Percentiles rank a stretch among this genome's conserved stretches.
Conservation (phyloP, 75 land plant genomes). For the Adiantum capillusveneris region DNA sequence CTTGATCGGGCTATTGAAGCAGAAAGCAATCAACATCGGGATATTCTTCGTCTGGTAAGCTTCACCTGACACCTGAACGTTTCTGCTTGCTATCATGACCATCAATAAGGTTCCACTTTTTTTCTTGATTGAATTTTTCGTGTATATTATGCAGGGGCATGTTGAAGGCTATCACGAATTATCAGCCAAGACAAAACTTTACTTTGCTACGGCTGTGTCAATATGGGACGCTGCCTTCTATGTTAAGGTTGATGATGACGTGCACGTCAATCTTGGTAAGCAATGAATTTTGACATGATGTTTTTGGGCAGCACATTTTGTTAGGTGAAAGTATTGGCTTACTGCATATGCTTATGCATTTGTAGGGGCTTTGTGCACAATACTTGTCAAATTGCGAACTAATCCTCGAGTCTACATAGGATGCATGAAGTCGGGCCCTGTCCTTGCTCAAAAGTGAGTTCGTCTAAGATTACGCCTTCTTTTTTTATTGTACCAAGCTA, state of each 20-base stretch:
- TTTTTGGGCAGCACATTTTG: too few species aligned
- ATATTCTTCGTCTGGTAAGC: slow-evolving; percentile 75
- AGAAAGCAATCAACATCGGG: slow-evolving; percentile 76
- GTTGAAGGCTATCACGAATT: slow-evolving; percentile 84
- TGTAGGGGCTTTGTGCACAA: slow-evolving; percentile 26
- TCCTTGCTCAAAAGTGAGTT: slow-evolving; percentile 37
- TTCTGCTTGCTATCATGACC: background rate
- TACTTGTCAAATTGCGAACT: slow-evolving; percentile 18
- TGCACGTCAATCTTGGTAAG: slow-evolving; percentile 74
- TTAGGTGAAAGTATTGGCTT: background rate
- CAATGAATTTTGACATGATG: background rate
- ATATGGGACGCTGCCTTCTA: slow-evolving; percentile 85
- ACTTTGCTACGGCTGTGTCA: slow-evolving; percentile 67
- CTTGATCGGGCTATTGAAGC: slow-evolving; percentile 90
- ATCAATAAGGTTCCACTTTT: background rate
- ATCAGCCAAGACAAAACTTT: slow-evolving; percentile 78
- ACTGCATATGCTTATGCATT: background rate
- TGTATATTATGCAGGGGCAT: slow-evolving; percentile 42
- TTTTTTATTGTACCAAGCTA: too few species aligned
- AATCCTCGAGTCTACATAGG: slow-evolving; percentile 42
- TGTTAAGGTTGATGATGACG: slow-evolving; percentile 79
- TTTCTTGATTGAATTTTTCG: background rate
- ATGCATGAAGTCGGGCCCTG: slow-evolving; percentile 59
- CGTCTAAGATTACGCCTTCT: too few species aligned
- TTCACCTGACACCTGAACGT: background rate